A percentile compares a stretch with the other conserved stretches of the same genome.
Conservation (phyloP, 2,329 filamentous ascomycete genomes). For the Alternaria triticimaculans region DNA sequence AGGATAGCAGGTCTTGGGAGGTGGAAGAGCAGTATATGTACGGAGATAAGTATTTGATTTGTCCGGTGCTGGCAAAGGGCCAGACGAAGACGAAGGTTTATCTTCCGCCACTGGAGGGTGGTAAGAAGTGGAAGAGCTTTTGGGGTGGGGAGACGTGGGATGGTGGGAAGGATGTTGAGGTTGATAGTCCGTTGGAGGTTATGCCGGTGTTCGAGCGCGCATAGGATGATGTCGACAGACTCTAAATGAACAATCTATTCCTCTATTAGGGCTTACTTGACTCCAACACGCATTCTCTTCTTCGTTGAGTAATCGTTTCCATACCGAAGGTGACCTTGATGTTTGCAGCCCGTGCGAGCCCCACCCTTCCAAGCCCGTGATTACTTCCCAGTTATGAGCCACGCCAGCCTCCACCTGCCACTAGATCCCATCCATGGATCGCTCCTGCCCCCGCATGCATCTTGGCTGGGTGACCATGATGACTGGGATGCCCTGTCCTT, state of each 20-base stretch:
- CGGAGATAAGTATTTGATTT: slow-evolving; percentile 64
- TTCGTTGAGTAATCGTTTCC: neutral
- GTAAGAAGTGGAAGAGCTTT: slow-evolving; percentile 54
- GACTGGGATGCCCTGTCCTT: neutral
- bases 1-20: slow-evolving; percentile 62
- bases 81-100: slow-evolving; percentile 58
- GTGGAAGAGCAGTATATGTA: slow-evolving; percentile 70
- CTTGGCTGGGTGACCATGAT: neutral
- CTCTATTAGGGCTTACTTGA: neutral
- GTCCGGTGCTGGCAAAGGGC: slow-evolving; percentile 62
- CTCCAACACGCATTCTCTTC: neutral
- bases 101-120: slow-evolving; percentile 51
- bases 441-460: neutral
- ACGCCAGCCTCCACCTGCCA: neutral
- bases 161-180: slow-evolving; percentile 51
- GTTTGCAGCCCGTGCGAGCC: neutral
- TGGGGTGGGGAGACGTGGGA: slow-evolving; percentile 42
- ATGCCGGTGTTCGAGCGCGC: slow-evolving; percentile 57
- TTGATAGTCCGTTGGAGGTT: slow-evolving; percentile 53
- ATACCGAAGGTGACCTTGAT: neutral
- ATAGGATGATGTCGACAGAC: neutral
- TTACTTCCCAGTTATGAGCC: neutral
- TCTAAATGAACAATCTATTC: neutral
- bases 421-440: neutral
- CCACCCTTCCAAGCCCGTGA: neutral